Base-by-base conservation (phyloP, 805 yeast genomes). In the Teunomyces kruisii region DNA sequence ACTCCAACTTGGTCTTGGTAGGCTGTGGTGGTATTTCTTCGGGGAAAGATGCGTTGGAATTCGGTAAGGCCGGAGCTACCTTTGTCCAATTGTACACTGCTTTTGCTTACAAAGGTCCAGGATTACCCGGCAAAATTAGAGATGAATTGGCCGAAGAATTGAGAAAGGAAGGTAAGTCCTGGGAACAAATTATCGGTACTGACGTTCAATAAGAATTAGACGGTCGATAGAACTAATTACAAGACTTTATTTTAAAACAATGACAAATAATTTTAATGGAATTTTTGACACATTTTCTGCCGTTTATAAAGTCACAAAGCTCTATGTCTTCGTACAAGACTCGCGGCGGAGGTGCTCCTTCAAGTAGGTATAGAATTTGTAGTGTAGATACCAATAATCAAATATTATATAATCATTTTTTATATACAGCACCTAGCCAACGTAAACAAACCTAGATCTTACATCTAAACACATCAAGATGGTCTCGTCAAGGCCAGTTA, bases 11-110 rank as follows among this genome's bases (percentile, higher is more conserved):
- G 51, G 86, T 90, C 2, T 75, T 92, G 35, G 78, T 92, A 52
- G 98, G 98, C 28, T 90, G 97, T 67, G 98, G 98, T 46, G 98
- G 98, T 53, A 89, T 92, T 54, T 74, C 85, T n/a, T 68, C 74
- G 17, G 98, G 96, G 45, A 75, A 81, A 52, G 98, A 92, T 61
- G 97, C 91, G 0, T 70, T 91, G 40, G 97, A 91, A 53, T 92
- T 84, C 65, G 96, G 94, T 28, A 81, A 80, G 58, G 96, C 97
- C 1, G 98, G 98, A 46, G 98, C 98, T 10, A 77, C 86, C n/a
- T 87, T 83, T 61, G 81, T 92, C 40, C 87, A 92, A 65, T 64
- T 90, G 44, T 89, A 90, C 70, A 91, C 98, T 2, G 82, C 95
- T 1, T 88, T 88, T 64, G 97, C 96, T 0, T 92, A 88, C 72